These are phyloP conservation scores for Lagenaria siceraria DNA, from an alignment of 306 rosid species.

Conservation along the genomic window DNA sequence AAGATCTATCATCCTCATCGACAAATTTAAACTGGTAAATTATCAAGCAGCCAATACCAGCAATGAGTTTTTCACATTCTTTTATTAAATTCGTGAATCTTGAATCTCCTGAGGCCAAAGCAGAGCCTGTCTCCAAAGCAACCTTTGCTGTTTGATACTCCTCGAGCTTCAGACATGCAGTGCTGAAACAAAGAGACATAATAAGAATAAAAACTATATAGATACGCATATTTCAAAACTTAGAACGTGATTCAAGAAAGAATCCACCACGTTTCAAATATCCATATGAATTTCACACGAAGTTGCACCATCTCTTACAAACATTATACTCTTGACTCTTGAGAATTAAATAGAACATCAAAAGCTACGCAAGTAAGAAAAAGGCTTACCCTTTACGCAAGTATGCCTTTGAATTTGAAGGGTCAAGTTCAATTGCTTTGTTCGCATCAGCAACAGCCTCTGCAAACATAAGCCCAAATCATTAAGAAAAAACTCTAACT, in stretches of 20 bases:
- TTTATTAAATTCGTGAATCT: constrained; percentile 43
- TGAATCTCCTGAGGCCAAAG: constrained; percentile 39
- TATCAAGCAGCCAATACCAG: constrained; percentile 28
- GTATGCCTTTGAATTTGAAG: constrained; percentile 50
- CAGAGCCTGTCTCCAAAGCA: constrained; percentile 57
- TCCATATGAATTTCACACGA: neutral
- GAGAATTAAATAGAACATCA: neutral
- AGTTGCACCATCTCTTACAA: neutral
- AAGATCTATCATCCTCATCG: neutral
- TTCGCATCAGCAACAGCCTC: constrained; percentile 79
- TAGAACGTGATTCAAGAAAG: neutral
- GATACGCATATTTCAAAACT: neutral
- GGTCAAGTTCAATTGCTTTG: constrained; percentile 70
- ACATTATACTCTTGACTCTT: neutral
- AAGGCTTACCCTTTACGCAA: constrained; percentile 69
- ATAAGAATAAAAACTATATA: neutral
- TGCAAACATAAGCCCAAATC: constrained; percentile 20
- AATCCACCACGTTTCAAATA: neutral
- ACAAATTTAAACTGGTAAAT: constrained; percentile 5
- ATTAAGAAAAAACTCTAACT: neutral
- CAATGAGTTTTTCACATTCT: constrained; percentile 58
- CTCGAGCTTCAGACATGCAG: constrained; percentile 75
- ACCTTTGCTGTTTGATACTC: constrained; percentile 82
- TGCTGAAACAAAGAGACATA: constrained; percentile 21
- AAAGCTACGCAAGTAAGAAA: neutral